Percentiles rank a stretch among this genome's conserved stretches.
Conservation (phyloP, 2,329 filamentous ascomycete species). For the Neofusicoccum kwambonambiense region DNA sequence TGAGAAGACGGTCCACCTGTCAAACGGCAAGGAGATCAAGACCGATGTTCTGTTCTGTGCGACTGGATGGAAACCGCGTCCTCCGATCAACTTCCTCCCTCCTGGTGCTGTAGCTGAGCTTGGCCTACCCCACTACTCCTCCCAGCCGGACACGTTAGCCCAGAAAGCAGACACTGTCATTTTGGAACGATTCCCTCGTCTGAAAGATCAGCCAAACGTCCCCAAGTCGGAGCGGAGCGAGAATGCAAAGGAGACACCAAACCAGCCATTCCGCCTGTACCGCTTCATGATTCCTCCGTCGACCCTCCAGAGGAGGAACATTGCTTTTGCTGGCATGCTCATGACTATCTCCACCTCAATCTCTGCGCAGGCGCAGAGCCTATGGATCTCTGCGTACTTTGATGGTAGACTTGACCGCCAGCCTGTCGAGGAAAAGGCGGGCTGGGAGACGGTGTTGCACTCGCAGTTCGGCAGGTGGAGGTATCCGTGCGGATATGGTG, state of each 20-base stretch:
- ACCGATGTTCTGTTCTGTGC: conserved; percentile 53
- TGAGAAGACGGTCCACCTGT: conserved; percentile 47
- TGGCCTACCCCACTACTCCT: conserved; percentile 25
- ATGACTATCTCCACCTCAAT: conserved; percentile 38
- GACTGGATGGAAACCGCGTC: conserved; percentile 57
- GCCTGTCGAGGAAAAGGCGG: conserved; percentile 19
- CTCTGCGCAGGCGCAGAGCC: conserved; percentile 40
- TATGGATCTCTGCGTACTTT: conserved; percentile 62
- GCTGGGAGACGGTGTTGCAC: conserved; percentile 54
- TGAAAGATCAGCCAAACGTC: conserved; percentile 49
- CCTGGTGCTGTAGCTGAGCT: conserved; percentile 26
- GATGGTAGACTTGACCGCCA: conserved; percentile 45
- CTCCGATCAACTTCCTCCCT: conserved; percentile 49
- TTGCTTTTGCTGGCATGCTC: conserved; percentile 41
- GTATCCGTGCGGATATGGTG: conserved; percentile 65
- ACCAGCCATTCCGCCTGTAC: conserved; percentile 38
- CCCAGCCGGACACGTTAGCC: background rate
- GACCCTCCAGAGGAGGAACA: conserved; percentile 29
- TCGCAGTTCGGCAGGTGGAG: conserved; percentile 69
- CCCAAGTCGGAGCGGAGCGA: background rate
- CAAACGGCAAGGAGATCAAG: conserved; percentile 44
- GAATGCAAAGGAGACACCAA: background rate
- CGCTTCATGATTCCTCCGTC: conserved; percentile 44
- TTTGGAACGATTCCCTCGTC: conserved; percentile 51
- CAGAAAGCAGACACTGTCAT: conserved; percentile 53